Evolutionary conservation across 2,329 filamentous ascomycete species (phyloP).

Genomic region (Fusarium mangiferae): DNA sequence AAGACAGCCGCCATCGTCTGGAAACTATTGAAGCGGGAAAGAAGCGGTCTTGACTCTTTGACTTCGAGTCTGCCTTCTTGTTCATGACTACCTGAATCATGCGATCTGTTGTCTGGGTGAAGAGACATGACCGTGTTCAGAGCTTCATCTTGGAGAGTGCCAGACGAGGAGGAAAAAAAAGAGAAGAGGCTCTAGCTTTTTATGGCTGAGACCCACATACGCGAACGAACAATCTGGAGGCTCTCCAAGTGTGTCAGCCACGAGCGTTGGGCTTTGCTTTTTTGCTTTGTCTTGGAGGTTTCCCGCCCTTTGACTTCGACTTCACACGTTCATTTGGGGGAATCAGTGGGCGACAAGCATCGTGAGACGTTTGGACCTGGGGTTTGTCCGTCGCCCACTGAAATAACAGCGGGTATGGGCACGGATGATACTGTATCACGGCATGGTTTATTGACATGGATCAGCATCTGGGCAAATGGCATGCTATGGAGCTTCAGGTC

Average conservation of each 20-base stretch:
- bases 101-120: neutral
- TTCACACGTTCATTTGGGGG: neutral
- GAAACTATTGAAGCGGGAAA: constrained; percentile 15
- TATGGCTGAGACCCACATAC: constrained; percentile 5
- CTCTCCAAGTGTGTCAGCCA: constrained; percentile 31
- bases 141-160: constrained; percentile 27
- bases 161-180: neutral
- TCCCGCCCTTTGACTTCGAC: neutral
- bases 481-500: constrained; percentile 11
- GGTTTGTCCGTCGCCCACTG: constrained; percentile 2
- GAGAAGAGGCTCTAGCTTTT: neutral
- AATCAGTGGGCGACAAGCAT: constrained; percentile 9
- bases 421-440: constrained; percentile 14
- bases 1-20: constrained; percentile 34
- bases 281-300: constrained; percentile 6
- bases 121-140: constrained; percentile 11
- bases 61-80: neutral
- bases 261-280: constrained; percentile 25
- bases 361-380: constrained; percentile 35
- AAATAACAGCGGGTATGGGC: constrained; percentile 6
- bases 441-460: neutral
- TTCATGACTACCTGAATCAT: constrained; percentile 9
- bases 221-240: constrained; percentile 21
- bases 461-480: neutral
- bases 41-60: constrained; percentile 19